Percentiles rank a stretch among this genome's conserved stretches.
These are phyloP conservation scores for Lathyrus aphaca DNA, from an alignment of 306 rosid genomes.

Conservation along the genomic window DNA sequence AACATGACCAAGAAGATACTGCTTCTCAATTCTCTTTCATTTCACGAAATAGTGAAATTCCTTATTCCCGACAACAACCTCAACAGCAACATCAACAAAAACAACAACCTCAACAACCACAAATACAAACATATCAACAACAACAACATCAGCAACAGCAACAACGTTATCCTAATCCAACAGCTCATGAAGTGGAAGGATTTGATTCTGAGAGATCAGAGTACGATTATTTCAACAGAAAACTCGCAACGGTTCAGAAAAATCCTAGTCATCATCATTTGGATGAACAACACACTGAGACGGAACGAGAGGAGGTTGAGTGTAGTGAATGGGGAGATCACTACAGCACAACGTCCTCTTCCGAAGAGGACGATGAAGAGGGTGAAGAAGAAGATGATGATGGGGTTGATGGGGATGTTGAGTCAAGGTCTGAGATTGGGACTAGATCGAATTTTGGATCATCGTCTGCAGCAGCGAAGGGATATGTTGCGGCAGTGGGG, in stretches of 20 bases:
- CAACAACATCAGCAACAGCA: slow-evolving; percentile 1
- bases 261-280: slow-evolving; percentile 37
- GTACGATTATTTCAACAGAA: slow-evolving; percentile 39
- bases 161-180: slow-evolving; percentile 7
- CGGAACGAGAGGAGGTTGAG: slow-evolving; percentile 91
- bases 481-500: slow-evolving; percentile 23
- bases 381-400: slow-evolving; percentile 30
- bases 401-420: slow-evolving; percentile 52
- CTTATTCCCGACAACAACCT: slow-evolving; percentile 21
- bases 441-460: slow-evolving; percentile 76
- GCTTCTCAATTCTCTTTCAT: slow-evolving; percentile 23
- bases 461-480: slow-evolving; percentile 27
- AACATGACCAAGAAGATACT: slow-evolving; percentile 1
- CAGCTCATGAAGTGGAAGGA: neutral
- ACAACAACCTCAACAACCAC: slow-evolving; percentile 8
- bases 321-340: slow-evolving; percentile 98
- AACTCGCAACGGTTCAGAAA: slow-evolving; percentile 9
- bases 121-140: neutral
- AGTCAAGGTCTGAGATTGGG: slow-evolving; percentile 69
- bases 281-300: slow-evolving; percentile 55
- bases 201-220: slow-evolving; percentile 45
- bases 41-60: neutral
- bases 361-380: slow-evolving; percentile 43
- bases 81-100: neutral
- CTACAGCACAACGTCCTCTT: slow-evolving; percentile 76